Conservation (phyloP, 1,139 yeast species). For the Geotrichum candidum region DNA sequence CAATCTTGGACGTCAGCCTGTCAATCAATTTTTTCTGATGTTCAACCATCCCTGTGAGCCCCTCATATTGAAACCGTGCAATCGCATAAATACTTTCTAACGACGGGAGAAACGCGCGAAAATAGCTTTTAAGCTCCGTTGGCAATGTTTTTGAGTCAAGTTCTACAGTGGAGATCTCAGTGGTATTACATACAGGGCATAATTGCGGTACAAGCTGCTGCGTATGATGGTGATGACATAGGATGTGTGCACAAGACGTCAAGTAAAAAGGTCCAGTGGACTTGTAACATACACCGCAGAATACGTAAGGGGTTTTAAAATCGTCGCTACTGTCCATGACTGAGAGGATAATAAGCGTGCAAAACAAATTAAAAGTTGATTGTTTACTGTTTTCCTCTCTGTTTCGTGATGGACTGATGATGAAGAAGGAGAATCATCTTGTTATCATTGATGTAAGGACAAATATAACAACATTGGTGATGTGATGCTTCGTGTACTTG, state of each 20-base stretch:
- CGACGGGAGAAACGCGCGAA: conserved; percentile 11
- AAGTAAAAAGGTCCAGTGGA: conserved; percentile 10
- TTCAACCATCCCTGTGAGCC: conserved; percentile 11
- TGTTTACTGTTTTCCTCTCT: too few species aligned
- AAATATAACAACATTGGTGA: neutral
- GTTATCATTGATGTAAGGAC: neutral
- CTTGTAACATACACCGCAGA: conserved; percentile 16
- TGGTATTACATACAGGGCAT: conserved; percentile 13
- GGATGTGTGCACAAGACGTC: conserved; percentile 18
- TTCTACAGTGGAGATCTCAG: conserved; percentile 7
- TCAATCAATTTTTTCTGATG: conserved; percentile 15
- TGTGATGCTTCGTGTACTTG: neutral
- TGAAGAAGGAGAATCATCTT: neutral
- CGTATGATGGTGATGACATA: conserved; percentile 8
- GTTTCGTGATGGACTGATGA: neutral
- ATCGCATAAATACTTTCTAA: conserved; percentile 16
- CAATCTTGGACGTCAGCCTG: conserved; percentile 13
- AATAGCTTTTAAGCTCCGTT: conserved; percentile 8
- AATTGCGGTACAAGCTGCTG: neutral
- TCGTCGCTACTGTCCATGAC: neutral
- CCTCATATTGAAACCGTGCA: conserved; percentile 18
- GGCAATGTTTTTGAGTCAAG: conserved; percentile 10
- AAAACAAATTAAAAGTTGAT: too few species aligned
- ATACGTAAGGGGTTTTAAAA: conserved; percentile 12
- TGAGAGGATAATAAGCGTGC: neutral